Base-by-base conservation (phyloP, 2,329 filamentous ascomycete species). In the Colletotrichum sp. region DNA sequence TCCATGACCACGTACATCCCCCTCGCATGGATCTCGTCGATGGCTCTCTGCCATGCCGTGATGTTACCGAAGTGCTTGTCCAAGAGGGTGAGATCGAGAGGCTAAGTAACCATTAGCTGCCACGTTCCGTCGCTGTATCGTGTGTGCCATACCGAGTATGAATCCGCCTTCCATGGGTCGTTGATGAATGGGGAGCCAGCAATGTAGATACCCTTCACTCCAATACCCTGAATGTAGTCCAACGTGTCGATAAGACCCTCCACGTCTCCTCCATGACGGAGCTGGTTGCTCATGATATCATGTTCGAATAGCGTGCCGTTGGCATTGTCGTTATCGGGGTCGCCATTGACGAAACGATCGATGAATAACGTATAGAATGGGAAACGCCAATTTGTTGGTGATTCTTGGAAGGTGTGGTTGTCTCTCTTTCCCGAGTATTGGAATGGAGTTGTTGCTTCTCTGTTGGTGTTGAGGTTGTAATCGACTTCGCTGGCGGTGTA, bases 1-100 rank as follows among this genome's bases (percentile, higher is more conserved):
- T 93, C 92, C 75, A 93, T 82, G 36, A 94, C 84, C 55, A 93
- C 90, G 83, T 93, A 93, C 91, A 94, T 93, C 69, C 87, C 89
- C 34, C 90, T 86, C 4, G 83, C 82, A 79, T 94, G 92, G n/a
- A 93, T 91, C 64, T 91, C 91, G 10, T 87, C 84, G 68, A 93
- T 89, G 3, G 88, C 87, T 61, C 85, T 82, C 78, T 91, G 88
- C 91, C 91, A 93, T 70, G 87, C 84, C 21, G 88, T 82, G 70
- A 94, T 89, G 66, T 87, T 88, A 21, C 92, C 92, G 77, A 90
- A 91, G 79, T 94, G 92, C 61, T 88, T 86, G 79, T 93, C 92
- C 18, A 94, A 85, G 32, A 93, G 85, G 1, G 91, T 93, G 38
- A 92, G 88, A 77, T 94, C 92, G 34, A 92, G 82, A 18, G 91